A percentile compares a stretch with the other conserved stretches of the same genome.
These are phyloP conservation scores for Cordyceps cicadae DNA, from an alignment of 2,329 filamentous ascomycete species.

Conservation along the genomic window DNA sequence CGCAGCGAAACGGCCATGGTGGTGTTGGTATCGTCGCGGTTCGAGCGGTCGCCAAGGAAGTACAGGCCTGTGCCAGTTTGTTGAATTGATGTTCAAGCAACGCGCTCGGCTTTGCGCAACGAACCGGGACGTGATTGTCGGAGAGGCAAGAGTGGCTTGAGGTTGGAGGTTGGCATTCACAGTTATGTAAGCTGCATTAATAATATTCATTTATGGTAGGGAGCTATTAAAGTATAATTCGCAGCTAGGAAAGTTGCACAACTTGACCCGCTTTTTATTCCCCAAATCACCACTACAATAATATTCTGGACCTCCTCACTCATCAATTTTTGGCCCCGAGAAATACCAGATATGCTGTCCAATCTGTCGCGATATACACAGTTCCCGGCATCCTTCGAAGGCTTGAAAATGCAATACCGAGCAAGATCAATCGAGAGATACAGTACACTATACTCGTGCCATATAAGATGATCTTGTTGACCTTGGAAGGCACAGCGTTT, in stretches of 20 bases:
- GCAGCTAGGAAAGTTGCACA: no score
- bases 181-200: background rate
- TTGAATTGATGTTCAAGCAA: background rate
- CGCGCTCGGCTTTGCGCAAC: background rate
- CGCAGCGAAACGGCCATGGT: constrained; percentile 11
- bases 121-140: background rate
- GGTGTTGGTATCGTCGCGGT: background rate
- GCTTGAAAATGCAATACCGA: background rate
- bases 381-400: background rate
- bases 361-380: background rate
- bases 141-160: background rate
- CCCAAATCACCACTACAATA: no score
- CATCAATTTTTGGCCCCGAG: background rate
- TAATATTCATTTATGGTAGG: no score
- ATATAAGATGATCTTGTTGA: background rate
- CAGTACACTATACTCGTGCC: background rate
- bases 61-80: background rate
- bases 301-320: no score
- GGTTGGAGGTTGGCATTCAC: background rate
- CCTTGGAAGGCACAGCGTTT: background rate
- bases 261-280: no score
- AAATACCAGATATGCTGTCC: background rate
- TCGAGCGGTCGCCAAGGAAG: no score
- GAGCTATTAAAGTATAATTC: no score
- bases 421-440: background rate